Conservation (phyloP, 768 basidiomycete species). For the Suillus alpinus region DNA sequence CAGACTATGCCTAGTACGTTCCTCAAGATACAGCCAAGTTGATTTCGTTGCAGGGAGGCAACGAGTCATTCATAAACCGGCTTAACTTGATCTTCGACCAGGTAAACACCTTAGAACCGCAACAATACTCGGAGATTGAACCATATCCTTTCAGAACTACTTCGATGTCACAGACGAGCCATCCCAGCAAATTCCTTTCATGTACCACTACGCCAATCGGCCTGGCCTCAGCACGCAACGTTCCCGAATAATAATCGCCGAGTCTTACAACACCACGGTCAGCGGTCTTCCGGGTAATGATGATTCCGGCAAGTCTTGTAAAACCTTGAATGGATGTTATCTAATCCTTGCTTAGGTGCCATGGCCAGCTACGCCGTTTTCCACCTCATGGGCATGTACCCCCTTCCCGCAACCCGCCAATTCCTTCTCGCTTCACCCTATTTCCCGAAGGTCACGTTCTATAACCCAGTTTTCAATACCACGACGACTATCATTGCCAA, state of each 20-base stretch:
- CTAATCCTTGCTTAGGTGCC: conserved; percentile 33
- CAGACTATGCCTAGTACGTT: conserved; percentile 41
- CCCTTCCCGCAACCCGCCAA: conserved; percentile 59
- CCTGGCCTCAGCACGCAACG: conserved; percentile 58
- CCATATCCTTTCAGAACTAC: conserved; percentile 39
- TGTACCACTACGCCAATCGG: conserved; percentile 66
- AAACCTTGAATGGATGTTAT: neutral
- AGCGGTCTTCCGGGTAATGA: conserved; percentile 66
- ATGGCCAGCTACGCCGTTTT: conserved; percentile 64
- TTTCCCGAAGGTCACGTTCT: conserved; percentile 60
- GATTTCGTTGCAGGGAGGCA: conserved; percentile 59
- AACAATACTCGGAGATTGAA: neutral
- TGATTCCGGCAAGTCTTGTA: conserved; percentile 34
- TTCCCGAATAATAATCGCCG: conserved; percentile 52
- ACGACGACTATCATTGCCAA: conserved; percentile 53
- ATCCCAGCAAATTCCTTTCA: conserved; percentile 65
- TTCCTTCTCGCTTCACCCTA: conserved; percentile 59
- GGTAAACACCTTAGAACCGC: conserved; percentile 22
- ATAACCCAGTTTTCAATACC: conserved; percentile 54
- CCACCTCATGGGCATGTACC: conserved; percentile 60
- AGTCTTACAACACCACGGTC: conserved; percentile 53
- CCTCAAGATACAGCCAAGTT: conserved; percentile 65
- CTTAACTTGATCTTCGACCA: conserved; percentile 58
- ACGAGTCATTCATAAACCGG: conserved; percentile 49
- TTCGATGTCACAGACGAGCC: conserved; percentile 66